Base-by-base conservation (phyloP, 2,329 filamentous ascomycete genomes). In the Huntiella savannae region DNA sequence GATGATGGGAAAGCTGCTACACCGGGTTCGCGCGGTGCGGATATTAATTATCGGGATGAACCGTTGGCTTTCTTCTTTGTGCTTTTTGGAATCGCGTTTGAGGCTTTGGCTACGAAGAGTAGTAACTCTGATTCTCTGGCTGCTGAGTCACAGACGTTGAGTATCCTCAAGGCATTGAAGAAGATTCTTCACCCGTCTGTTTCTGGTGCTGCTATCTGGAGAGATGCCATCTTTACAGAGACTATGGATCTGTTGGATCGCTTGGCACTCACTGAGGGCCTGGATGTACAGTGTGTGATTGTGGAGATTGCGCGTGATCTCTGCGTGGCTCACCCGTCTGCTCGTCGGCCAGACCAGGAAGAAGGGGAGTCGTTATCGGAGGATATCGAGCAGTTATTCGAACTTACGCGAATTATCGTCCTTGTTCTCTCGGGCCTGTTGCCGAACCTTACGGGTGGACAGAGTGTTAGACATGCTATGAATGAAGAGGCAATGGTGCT, bases 11-110 rank as follows among this genome's bases (percentile, higher is more conserved):
- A 69, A 50, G 68, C 66, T 2, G 64, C 67, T 12, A 40, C 22
- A 5, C 33, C 39, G 4, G 43, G 43, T 3, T 42, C 40, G 5
- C 47, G 47, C 13, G 40, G 48, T 13, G 70, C 78, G 42, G 83
- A 88, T 53, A 96, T 98, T 64, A 96, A 96, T 60, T 98, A 98
- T 59, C 82, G 91, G 41, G 88, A 96, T 57, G 91, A 98, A 59
- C 91, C 91, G 0, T 85, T 96, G 1, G 91, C 91, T 0, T 98
- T 98, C 69, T 98, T 98, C 67, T 98, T 98, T 56, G 88, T 98
- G 11, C 71, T 98, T 0, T 98, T 96, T 55, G 91, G 91, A 8
- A 79, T 98, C 48, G 86, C 88, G 0, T 96, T 98, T 54, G 92
- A 98, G 62, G 88, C 92, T 13, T 72, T 98, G 16, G 88, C 88